A percentile compares a stretch with the other conserved stretches of the same genome.
phyloP scores from a whole-genome alignment of 148 eudicot genomes.

The Mesembryanthemum crystallinum region DNA sequence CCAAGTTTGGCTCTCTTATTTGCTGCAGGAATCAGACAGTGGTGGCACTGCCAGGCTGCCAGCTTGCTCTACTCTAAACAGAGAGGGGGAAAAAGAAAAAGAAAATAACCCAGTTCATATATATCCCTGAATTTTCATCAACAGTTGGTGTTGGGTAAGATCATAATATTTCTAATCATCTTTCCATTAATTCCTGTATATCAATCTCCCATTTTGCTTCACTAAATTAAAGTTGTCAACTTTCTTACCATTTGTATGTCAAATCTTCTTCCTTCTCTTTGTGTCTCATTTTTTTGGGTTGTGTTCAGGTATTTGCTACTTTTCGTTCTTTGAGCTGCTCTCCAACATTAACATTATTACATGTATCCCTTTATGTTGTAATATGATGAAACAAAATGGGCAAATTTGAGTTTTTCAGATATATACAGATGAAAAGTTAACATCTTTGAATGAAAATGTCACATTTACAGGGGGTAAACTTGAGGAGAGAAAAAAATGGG shows the following conservation, averaged over 20 bases:
- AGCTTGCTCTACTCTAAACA: background rate
- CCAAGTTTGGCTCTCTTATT: no score
- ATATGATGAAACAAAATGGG: background rate
- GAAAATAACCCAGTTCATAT: no score
- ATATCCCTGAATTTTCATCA: no score
- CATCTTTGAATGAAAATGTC: background rate
- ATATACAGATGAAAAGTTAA: background rate
- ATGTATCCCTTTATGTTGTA: no score
- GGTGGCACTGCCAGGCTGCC: no score
- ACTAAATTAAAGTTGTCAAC: conserved; percentile 1
- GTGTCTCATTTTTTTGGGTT: background rate
- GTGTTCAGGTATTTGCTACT: background rate
- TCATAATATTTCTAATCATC: no score
- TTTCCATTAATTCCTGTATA: background rate
- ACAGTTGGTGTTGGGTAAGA: background rate
- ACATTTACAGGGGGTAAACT: conserved; percentile 1
- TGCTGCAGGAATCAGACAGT: background rate
- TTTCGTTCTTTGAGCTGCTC: background rate
- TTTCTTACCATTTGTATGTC: background rate
- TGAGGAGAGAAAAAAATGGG: conserved; percentile 24
- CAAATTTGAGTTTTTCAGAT: no score
- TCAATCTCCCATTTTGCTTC: background rate
- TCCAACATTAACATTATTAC: no score
- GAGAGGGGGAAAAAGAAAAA: no score
- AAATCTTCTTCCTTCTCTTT: background rate